Percentiles rank a stretch among this genome's conserved stretches.
These are phyloP conservation scores for Beauveria sp. DNA, from an alignment of 2,329 filamentous ascomycete species.

Conservation along the genomic window DNA sequence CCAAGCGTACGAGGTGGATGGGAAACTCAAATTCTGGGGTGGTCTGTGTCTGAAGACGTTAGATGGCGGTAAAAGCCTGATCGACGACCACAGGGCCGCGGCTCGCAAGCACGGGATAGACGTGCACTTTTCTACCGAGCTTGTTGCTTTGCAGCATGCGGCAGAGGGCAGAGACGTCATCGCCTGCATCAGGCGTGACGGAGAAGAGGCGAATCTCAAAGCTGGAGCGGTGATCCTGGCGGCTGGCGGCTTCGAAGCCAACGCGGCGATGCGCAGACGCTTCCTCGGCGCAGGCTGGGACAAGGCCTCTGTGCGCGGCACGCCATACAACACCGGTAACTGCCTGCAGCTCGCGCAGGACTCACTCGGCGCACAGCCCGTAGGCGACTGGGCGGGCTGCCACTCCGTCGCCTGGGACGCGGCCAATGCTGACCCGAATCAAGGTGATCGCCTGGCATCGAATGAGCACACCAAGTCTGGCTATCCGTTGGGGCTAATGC, in stretches of 20 bases:
- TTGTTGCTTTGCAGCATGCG: constrained; percentile 31
- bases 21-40: constrained; percentile 58
- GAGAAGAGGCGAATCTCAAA: constrained; percentile 21
- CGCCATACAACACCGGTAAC: constrained; percentile 57
- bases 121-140: constrained; percentile 38
- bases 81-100: constrained; percentile 38
- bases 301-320: constrained; percentile 52
- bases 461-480: constrained; percentile 65
- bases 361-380: constrained; percentile 41
- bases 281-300: constrained; percentile 55
- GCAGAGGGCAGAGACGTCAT: constrained; percentile 21
- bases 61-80: constrained; percentile 53
- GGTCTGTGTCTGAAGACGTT: constrained; percentile 52
- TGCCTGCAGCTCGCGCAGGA: constrained; percentile 44
- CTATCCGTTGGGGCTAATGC: constrained; percentile 58
- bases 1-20: constrained; percentile 57
- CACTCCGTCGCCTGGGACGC: constrained; percentile 61
- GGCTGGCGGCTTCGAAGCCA: constrained; percentile 59
- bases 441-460: constrained; percentile 50
- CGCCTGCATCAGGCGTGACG: constrained; percentile 24
- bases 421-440: constrained; percentile 41
- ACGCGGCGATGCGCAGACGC: constrained; percentile 45
- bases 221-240: constrained; percentile 42
- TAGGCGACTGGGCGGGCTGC: constrained; percentile 57
- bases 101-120: constrained; percentile 36